Conservation (phyloP, 2,329 filamentous ascomycete species). For the Fusarium fracticaudum region DNA sequence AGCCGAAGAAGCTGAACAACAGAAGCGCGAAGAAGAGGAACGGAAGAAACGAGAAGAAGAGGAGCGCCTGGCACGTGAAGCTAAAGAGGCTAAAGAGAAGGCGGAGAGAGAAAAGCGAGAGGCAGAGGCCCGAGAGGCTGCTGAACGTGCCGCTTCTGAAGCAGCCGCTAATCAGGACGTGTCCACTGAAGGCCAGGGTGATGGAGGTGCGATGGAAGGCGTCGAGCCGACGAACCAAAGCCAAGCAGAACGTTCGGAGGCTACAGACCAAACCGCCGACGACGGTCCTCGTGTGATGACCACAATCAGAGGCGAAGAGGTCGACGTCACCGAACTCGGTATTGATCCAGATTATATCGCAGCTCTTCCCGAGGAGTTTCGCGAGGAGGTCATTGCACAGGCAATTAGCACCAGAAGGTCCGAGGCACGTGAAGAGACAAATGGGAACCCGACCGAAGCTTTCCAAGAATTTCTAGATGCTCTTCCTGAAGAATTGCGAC, state of each 20-base stretch:
- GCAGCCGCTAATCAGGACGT: slow-evolving; percentile 50
- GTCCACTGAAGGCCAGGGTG: slow-evolving; percentile 12
- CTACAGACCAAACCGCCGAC: slow-evolving; percentile 35
- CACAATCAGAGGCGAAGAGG: slow-evolving; percentile 83
- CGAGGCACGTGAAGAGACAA: slow-evolving; percentile 74
- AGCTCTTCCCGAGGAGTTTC: slow-evolving; percentile 95
- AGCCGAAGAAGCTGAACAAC: slow-evolving; percentile 63
- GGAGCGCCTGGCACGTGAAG: slow-evolving; percentile 72
- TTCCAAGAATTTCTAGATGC: slow-evolving; percentile 95
- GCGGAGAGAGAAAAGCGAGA: slow-evolving; percentile 73
- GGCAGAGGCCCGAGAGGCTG: slow-evolving; percentile 73
- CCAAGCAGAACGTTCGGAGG: slow-evolving; percentile 44
- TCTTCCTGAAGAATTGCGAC: slow-evolving; percentile 86
- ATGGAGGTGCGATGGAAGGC: slow-evolving; percentile 75
- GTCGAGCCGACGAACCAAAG: slow-evolving; percentile 65
- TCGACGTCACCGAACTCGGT: slow-evolving; percentile 93
- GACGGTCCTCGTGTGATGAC: slow-evolving; percentile 73
- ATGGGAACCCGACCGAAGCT: slow-evolving; percentile 82
- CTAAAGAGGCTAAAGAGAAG: slow-evolving; percentile 76
- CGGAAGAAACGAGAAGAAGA: slow-evolving; percentile 71
- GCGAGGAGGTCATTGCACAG: slow-evolving; percentile 94
- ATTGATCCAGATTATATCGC: slow-evolving; percentile 96
- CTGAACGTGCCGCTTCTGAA: slow-evolving; percentile 66
- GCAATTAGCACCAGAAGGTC: slow-evolving; percentile 86
- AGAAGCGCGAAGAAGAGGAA: slow-evolving; percentile 64